Conservation (phyloP, 768 basidiomycete genomes). For the Lentinula aciculospora region DNA sequence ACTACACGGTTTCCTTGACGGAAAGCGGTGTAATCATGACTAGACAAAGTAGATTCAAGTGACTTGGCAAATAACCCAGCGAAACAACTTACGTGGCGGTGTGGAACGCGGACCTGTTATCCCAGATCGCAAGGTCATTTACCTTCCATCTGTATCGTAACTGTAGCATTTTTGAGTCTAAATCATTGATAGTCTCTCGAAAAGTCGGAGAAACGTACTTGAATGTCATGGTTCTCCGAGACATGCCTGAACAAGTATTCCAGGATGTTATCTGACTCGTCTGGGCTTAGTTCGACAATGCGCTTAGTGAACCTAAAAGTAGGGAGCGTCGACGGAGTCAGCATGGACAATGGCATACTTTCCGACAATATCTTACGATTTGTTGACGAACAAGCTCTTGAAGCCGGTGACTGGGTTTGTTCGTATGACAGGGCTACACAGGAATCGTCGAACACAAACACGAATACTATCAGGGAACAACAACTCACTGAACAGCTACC, state of each 20-base stretch:
- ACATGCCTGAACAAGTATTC: slow-evolving; percentile 44
- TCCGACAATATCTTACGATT: slow-evolving; percentile 23
- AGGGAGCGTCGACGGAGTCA: too few relatives aligned
- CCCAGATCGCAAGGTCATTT: slow-evolving; percentile 58
- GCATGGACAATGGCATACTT: neutral
- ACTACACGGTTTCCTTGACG: slow-evolving; percentile 49
- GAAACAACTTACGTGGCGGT: slow-evolving; percentile 31
- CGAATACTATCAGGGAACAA: neutral
- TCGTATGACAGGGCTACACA: slow-evolving; percentile 42
- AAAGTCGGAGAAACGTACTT: slow-evolving; percentile 17
- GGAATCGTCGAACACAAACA: neutral
- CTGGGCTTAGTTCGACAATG: slow-evolving; percentile 46
- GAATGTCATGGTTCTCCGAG: slow-evolving; percentile 55
- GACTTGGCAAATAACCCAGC: neutral
- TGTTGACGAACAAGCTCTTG: slow-evolving; percentile 53
- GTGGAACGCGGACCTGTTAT: slow-evolving; percentile 48
- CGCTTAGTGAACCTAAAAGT: slow-evolving; percentile 45
- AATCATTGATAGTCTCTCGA: neutral
- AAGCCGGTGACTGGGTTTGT: slow-evolving; percentile 58
- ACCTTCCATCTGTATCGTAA: slow-evolving; percentile 45
- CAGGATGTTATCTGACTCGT: slow-evolving; percentile 47
- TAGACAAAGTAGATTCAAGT: slow-evolving; percentile 9
- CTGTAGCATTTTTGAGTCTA: slow-evolving; percentile 16
- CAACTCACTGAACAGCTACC: slow-evolving; percentile 46
- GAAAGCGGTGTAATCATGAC: slow-evolving; percentile 27